These are phyloP conservation scores for Pouteria campechiana DNA, from an alignment of 179 eudicot genomes.

Conservation along the genomic window DNA sequence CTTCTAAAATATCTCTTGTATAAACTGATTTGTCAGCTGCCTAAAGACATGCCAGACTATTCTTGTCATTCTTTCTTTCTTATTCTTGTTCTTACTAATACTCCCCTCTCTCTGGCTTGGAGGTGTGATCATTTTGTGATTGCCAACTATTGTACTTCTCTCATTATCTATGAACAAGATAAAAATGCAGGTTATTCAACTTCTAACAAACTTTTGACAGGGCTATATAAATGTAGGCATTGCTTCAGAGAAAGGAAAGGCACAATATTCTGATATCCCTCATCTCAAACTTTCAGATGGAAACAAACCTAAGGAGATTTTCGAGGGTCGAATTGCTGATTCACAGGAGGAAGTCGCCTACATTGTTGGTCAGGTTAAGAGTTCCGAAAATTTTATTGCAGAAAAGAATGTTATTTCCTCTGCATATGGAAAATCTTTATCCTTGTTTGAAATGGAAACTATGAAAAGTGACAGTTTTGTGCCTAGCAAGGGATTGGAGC, in stretches of 20 bases:
- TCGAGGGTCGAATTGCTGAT: slow-evolving; percentile 44
- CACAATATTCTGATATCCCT: slow-evolving; percentile 32
- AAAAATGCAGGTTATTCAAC: no score
- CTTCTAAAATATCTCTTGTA: no score
- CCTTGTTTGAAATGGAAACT: slow-evolving; percentile 13
- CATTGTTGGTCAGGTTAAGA: slow-evolving; percentile 52
- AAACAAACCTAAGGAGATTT: slow-evolving; percentile 35
- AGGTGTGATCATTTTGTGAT: no score
- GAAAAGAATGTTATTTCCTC: slow-evolving; percentile 18
- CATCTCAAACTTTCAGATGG: slow-evolving; percentile 52
- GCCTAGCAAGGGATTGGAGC: slow-evolving; percentile 16
- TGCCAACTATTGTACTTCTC: no score
- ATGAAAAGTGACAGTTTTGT: slow-evolving; percentile 6
- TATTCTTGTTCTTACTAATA: no score
- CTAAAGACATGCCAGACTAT: no score
- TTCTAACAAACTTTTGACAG: slow-evolving; percentile 26
- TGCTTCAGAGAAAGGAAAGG: slow-evolving; percentile 58
- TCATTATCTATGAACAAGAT: no score
- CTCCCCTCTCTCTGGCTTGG: no score
- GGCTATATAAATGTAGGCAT: slow-evolving; percentile 90
- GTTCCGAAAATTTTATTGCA: slow-evolving; percentile 14
- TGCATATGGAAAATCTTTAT: slow-evolving; percentile 25
- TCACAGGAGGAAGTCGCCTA: slow-evolving; percentile 73
- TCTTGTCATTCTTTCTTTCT: no score
- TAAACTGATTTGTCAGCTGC: no score